phyloP scores from a whole-genome alignment of 75 land plant species.

The Sequoiadendron giganteum region DNA sequence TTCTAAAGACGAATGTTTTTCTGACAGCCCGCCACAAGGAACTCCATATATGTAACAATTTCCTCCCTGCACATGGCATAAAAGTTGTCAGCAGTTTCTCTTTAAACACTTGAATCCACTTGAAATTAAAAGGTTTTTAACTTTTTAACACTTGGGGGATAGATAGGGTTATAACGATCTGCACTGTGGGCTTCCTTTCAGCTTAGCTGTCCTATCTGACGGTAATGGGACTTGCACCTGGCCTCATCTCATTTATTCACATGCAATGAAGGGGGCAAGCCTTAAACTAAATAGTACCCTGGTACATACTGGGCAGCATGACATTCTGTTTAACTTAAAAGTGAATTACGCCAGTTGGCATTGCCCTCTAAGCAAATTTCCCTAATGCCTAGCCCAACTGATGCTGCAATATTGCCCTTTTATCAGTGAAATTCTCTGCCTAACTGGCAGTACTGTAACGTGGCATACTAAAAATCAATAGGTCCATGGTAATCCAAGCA shows the following conservation, averaged over 20 bases:
- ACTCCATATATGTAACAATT: conserved; percentile 26
- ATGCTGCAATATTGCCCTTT: not conserved
- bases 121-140: not conserved
- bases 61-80: conserved; percentile 15
- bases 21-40: conserved; percentile 30
- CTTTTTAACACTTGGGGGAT: not conserved
- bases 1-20: conserved; percentile 25
- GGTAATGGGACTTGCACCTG: not conserved
- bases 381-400: not conserved
- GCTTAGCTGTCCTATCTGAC: not conserved
- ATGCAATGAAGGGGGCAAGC: not conserved
- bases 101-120: not conserved
- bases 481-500: not conserved
- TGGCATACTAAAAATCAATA: not conserved
- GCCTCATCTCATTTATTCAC: not conserved
- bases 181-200: not conserved
- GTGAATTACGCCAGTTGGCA: not conserved
- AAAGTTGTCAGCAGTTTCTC: not conserved
- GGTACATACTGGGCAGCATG: not conserved
- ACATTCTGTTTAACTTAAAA: not conserved
- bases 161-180: not conserved
- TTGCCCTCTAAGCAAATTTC: not conserved
- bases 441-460: not conserved
- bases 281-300: not conserved
- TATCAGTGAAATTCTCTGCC: not conserved